Conservation (phyloP, 108 stramenopile genomes). For the Nannochloropsis granulata region DNA sequence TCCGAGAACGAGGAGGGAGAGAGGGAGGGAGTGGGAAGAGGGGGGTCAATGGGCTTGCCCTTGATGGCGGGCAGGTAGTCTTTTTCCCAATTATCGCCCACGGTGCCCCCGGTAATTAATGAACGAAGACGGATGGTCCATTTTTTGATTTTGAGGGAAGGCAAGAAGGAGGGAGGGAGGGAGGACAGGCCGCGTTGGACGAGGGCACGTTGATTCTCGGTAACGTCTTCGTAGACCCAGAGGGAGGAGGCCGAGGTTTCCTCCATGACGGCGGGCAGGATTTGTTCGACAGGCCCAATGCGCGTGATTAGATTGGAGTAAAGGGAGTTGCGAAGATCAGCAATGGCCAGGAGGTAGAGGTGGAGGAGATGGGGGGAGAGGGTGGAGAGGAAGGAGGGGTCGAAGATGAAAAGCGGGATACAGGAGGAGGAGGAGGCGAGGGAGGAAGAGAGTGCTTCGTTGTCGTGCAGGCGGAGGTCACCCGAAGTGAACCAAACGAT, state of each 20-base stretch:
- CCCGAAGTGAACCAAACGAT: constrained; percentile 19
- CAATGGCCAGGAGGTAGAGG: neutral
- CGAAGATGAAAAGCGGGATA: neutral
- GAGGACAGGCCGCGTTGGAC: neutral
- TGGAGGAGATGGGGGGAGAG: neutral
- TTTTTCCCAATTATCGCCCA: neutral
- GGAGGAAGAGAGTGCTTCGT: constrained; percentile 5
- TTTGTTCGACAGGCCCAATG: neutral
- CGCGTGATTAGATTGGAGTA: neutral
- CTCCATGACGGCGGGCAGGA: neutral
- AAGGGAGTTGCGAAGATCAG: constrained; percentile 10
- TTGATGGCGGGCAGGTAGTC: neutral
- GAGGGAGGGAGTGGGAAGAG: neutral
- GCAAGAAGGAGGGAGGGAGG: neutral
- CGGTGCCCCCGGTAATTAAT: neutral
- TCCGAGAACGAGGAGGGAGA: neutral
- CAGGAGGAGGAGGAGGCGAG: constrained; percentile 10
- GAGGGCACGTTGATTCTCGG: neutral
- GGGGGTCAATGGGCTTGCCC: neutral
- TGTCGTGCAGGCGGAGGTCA: constrained; percentile 14
- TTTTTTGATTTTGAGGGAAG: neutral
- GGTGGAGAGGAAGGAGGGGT: neutral
- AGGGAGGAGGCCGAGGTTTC: neutral
- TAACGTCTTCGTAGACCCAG: neutral
- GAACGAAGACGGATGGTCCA: neutral